Base-by-base conservation (phyloP, 2,329 filamentous ascomycete genomes). In the Pestalotiopsis sp. region DNA sequence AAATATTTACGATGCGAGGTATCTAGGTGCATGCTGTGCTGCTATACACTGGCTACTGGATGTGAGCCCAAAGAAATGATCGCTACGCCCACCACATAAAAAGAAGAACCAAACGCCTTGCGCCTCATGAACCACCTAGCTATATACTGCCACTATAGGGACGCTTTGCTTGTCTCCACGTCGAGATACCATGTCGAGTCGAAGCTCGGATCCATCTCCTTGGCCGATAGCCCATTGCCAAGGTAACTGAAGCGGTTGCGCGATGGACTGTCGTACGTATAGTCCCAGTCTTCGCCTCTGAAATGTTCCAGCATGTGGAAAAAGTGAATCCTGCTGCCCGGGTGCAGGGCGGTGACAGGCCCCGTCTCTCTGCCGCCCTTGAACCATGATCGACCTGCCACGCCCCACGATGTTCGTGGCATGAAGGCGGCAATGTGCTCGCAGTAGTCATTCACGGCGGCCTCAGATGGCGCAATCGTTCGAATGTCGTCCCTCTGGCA, bases 211-310 rank as follows among this genome's bases (percentile, higher is more conserved):
- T 81, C 81, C 11, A 83, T 69, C 77, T 87, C 85, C 72, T 78
- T 81, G 4, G 76, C 77, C 27, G 85, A 85, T 72, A 87, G 87
- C 1, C 86, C 86, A 63, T 87, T 87, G 9, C 86, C 85, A 9
- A 87, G 77, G 69, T 86, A 87, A n/a, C 72, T 76, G 71, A 87
- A 87, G 39, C 85, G 77, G 71, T 87, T 87, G 68, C 71, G 71
- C n/a, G 71, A 71, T 9, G 68, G 70, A 69, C 70, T 75, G 36
- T 82, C 79, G 57, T 85, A 84, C 25, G 83, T 78, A 71, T 85
- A 87, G 61, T 87, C 85, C 79, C 82, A 88, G 72, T 88, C 84
- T 74, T 88, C 86, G 20, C 82, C 83, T 52, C 86, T 78, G 69
- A 87, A 82, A 7, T 75, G 74, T 72, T 84, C 82, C 25, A 88